Evolutionary conservation across 345 rosid genomes (phyloP).

Genomic region (Aquilaria malaccensis): DNA sequence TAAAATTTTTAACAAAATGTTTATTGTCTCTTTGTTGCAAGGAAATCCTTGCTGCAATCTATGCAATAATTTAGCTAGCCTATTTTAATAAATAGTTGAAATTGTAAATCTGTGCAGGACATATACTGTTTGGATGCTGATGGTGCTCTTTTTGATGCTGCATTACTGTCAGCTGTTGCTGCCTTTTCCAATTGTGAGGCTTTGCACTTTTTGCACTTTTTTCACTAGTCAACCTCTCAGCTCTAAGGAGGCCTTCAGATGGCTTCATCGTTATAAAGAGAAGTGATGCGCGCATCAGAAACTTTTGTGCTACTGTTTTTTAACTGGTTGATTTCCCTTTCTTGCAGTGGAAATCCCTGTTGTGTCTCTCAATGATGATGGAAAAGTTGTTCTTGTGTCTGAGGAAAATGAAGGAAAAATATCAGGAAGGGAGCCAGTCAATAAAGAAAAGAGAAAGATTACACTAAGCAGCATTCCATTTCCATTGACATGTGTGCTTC

Average conservation of each 20-base stretch:
- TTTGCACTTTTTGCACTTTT: slow-evolving; percentile 9
- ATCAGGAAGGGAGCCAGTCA: slow-evolving; percentile 44
- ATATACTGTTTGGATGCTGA: slow-evolving; percentile 92
- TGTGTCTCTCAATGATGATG: slow-evolving; percentile 75
- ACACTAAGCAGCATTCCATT: slow-evolving; percentile 52
- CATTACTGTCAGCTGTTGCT: slow-evolving; percentile 79
- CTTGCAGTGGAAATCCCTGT: slow-evolving; percentile 75
- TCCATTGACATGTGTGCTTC: slow-evolving; percentile 71
- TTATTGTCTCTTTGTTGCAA: neutral
- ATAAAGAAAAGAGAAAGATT: slow-evolving; percentile 72
- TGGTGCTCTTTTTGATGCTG: slow-evolving; percentile 92
- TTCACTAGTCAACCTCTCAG: neutral
- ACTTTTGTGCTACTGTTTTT: neutral
- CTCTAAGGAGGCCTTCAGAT: too few species aligned
- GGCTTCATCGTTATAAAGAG: too few species aligned
- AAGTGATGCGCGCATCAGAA: neutral
- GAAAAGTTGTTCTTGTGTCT: slow-evolving; percentile 48
- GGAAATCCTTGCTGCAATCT: neutral
- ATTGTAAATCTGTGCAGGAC: slow-evolving; percentile 38
- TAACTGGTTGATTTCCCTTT: neutral
- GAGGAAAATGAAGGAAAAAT: slow-evolving; percentile 41
- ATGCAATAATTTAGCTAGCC: neutral
- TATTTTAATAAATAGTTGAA: neutral
- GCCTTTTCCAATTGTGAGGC: slow-evolving; percentile 70
- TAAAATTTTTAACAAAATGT: neutral